phyloP scores from a whole-genome alignment of 2,329 filamentous ascomycete genomes.

The Colletotrichum sp. region DNA sequence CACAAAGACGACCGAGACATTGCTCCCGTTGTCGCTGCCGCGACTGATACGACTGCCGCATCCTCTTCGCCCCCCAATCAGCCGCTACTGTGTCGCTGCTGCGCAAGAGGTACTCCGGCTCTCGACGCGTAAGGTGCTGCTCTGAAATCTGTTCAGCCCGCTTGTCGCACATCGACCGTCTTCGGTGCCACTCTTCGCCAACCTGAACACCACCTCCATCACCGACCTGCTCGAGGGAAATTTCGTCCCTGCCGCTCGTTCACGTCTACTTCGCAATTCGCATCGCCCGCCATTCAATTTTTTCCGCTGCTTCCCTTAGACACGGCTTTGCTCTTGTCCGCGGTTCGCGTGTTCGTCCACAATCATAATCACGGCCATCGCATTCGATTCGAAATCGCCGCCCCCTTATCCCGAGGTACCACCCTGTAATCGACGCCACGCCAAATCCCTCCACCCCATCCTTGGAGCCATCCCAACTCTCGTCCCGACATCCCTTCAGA shows the following conservation, averaged over 20 bases:
- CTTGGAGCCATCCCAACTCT: constrained; percentile 7
- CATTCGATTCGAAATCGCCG: background rate
- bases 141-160: constrained; percentile 8
- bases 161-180: background rate
- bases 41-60: background rate
- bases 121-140: background rate
- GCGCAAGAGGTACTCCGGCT: background rate
- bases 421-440: background rate
- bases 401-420: constrained; percentile 2
- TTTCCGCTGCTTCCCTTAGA: constrained; percentile 2
- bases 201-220: background rate
- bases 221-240: constrained; percentile 18
- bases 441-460: background rate
- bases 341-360: constrained; percentile 8
- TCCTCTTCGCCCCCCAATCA: background rate
- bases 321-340: constrained; percentile 14
- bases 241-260: constrained; percentile 22
- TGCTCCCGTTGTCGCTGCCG: background rate
- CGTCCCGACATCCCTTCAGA: background rate
- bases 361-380: background rate
- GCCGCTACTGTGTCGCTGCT: background rate
- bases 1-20: background rate
- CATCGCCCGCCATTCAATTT: background rate
- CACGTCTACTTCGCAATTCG: constrained; percentile 15
- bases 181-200: background rate